Evolutionary conservation across 2,329 filamentous ascomycete genomes (phyloP).

Genomic region (Sordariomycetes sp.): DNA sequence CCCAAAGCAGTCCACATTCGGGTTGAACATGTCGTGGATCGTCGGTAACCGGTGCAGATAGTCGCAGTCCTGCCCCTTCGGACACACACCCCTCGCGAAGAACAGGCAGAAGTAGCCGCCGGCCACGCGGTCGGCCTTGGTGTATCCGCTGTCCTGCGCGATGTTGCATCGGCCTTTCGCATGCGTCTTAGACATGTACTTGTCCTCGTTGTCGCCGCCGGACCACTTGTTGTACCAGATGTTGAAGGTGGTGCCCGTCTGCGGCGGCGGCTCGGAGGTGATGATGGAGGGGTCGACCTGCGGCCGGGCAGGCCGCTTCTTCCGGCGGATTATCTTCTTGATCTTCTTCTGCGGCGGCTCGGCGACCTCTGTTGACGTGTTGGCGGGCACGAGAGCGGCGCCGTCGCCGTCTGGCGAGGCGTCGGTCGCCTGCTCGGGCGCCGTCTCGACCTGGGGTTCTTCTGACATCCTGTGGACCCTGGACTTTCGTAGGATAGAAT

Average conservation of each 20-base stretch:
- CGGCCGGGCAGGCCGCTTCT: conserved; percentile 77
- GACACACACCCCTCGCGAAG: conserved; percentile 73
- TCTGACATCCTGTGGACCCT: conserved; percentile 19
- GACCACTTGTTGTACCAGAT: conserved; percentile 99
- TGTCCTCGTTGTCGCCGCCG: conserved; percentile 88
- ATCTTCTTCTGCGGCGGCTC: conserved; percentile 45
- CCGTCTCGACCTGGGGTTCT: conserved; percentile 15
- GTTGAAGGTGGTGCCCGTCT: conserved; percentile 94
- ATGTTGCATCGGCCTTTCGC: conserved; percentile 84
- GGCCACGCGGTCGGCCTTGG: conserved; percentile 61
- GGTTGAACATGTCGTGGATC: conserved; percentile 82
- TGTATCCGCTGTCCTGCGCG: conserved; percentile 68
- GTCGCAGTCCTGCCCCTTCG: conserved; percentile 85
- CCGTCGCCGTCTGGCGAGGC: conserved; percentile 11
- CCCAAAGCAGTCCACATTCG: conserved; percentile 91
- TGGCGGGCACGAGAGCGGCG: conserved; percentile 23
- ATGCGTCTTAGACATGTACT: conserved; percentile 71
- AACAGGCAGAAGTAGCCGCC: conserved; percentile 90
- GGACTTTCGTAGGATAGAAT: neutral
- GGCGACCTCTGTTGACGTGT: conserved; percentile 33
- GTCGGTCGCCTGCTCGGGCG: conserved; percentile 12
- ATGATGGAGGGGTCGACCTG: conserved; percentile 82
- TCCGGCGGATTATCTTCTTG: conserved; percentile 80
- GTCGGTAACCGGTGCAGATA: conserved; percentile 85
- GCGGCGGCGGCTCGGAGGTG: conserved; percentile 74